phyloP scores from a whole-genome alignment of 495 filamentous ascomycete genomes.

The Penicillium silybi region DNA sequence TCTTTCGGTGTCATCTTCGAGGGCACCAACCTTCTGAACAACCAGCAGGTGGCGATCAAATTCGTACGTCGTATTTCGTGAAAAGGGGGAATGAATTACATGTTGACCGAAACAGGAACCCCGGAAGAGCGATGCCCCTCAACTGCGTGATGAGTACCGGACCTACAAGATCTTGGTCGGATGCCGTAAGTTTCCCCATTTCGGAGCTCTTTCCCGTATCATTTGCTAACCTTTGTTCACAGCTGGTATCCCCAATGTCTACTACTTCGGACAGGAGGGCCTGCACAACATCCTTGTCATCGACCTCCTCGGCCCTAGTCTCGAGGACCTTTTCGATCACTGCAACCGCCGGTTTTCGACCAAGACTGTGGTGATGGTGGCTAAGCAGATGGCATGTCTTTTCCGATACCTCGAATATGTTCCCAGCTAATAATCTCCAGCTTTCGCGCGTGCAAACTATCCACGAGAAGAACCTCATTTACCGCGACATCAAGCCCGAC shows the following conservation, averaged over 20 bases:
- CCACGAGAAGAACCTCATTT: slow-evolving; percentile 99
- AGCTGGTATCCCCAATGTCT: slow-evolving; percentile 99
- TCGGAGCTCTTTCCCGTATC: background rate
- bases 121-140: slow-evolving; percentile 95
- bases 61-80: slow-evolving; percentile 67
- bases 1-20: slow-evolving; percentile 99
- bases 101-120: slow-evolving; percentile 68
- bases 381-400: slow-evolving; percentile 90
- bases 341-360: slow-evolving; percentile 92
- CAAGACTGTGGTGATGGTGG: slow-evolving; percentile 99
- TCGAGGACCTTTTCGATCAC: slow-evolving; percentile 97
- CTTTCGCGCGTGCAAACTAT: slow-evolving; percentile 98
- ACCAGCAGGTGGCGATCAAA: slow-evolving; percentile 99
- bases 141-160: slow-evolving; percentile 96
- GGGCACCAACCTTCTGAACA: slow-evolving; percentile 97
- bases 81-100: background rate
- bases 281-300: slow-evolving; percentile 99
- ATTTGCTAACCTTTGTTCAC: background rate
- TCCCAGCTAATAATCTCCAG: slow-evolving; percentile 39
- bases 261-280: slow-evolving; percentile 99
- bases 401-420: background rate
- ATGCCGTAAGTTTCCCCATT: slow-evolving; percentile 75
- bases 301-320: slow-evolving; percentile 89
- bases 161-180: slow-evolving; percentile 99
- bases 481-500: slow-evolving; percentile 98